Evolutionary conservation across 176 grass and related monocot species (phyloP).

Genomic region (Oryza glaberrima): DNA sequence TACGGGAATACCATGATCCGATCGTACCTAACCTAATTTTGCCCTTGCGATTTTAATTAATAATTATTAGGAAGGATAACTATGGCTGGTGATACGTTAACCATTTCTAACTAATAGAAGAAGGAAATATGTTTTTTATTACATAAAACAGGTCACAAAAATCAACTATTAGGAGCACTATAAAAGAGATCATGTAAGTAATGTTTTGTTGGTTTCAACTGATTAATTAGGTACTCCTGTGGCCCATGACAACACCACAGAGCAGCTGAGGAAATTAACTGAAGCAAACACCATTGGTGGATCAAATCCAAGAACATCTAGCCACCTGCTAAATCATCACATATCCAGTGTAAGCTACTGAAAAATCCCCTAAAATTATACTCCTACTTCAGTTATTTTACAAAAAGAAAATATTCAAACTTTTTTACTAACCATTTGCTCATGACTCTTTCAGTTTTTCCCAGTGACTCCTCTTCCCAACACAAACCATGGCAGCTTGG

Average conservation of each 20-base stretch:
- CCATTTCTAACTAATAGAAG: too few relatives aligned
- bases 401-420: background rate
- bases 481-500: background rate
- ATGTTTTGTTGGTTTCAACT: background rate
- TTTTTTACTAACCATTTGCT: background rate
- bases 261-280: background rate
- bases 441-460: conserved; percentile 1
- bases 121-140: too few relatives aligned
- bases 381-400: background rate
- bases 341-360: conserved; percentile 22
- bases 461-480: background rate
- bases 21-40: too few relatives aligned
- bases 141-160: too few relatives aligned
- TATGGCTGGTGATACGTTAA: too few relatives aligned
- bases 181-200: too few relatives aligned
- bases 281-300: background rate
- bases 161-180: too few relatives aligned
- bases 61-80: too few relatives aligned
- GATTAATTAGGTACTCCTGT: background rate
- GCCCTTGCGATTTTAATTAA: too few relatives aligned
- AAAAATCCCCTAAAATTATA: background rate
- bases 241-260: background rate
- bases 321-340: background rate
- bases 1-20: too few relatives aligned
- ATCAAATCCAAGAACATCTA: background rate